These are phyloP conservation scores for Fusarium nurragi DNA, from an alignment of 2,329 filamentous ascomycete species.

Conservation along the genomic window DNA sequence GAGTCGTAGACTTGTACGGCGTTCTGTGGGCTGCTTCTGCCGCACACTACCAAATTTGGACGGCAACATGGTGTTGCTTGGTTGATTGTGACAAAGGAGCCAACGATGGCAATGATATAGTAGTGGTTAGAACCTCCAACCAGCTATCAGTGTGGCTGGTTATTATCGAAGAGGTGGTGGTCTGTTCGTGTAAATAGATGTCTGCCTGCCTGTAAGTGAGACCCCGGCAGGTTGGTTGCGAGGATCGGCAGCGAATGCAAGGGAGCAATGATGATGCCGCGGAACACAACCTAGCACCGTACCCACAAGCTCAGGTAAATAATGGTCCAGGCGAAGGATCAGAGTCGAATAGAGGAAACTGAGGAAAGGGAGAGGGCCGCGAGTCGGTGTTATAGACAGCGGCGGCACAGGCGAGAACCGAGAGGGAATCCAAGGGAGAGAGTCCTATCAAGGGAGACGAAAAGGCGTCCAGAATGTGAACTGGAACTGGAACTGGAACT, in stretches of 20 bases:
- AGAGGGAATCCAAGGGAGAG: constrained; percentile 28
- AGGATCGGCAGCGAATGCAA: constrained; percentile 28
- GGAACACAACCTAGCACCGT: constrained; percentile 20
- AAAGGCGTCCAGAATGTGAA: constrained; percentile 11
- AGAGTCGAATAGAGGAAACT: neutral
- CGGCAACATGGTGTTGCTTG: constrained; percentile 48
- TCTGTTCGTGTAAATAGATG: constrained; percentile 15
- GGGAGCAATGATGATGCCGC: constrained; percentile 30
- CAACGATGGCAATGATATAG: constrained; percentile 12
- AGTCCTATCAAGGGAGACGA: constrained; percentile 30
- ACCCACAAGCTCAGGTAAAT: constrained; percentile 20
- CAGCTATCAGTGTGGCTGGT: constrained; percentile 16
- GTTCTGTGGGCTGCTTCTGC: constrained; percentile 51
- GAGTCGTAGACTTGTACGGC: constrained; percentile 54
- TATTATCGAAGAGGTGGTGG: constrained; percentile 20
- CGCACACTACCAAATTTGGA: constrained; percentile 56
- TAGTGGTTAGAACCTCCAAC: constrained; percentile 8
- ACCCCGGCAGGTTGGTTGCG: constrained; percentile 19
- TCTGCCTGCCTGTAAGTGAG: constrained; percentile 26
- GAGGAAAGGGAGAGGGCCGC: constrained; percentile 13
- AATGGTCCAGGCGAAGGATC: neutral
- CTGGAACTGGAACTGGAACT: constrained; percentile 2
- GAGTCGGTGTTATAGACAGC: constrained; percentile 26
- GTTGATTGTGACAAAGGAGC: constrained; percentile 18
- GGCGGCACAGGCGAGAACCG: constrained; percentile 7